Evolutionary conservation across 2,329 filamentous ascomycete species (phyloP).

Genomic region (Aspergillus tubingensis): DNA sequence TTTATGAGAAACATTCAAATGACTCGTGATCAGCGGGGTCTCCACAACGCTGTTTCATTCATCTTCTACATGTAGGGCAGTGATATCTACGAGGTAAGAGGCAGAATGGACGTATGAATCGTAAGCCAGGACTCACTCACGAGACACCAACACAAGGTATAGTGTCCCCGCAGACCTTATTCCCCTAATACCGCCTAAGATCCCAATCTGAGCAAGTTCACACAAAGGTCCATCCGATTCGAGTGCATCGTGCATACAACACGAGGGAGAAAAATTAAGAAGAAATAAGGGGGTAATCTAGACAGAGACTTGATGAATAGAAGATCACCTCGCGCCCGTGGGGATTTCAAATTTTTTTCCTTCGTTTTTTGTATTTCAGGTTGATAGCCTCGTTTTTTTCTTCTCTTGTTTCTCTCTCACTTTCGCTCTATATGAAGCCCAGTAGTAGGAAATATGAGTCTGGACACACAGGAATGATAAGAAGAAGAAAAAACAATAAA

Average conservation of each 20-base stretch:
- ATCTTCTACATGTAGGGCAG: background rate
- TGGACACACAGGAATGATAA: conserved; percentile 19
- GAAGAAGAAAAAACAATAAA: conserved; percentile 13
- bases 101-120: background rate
- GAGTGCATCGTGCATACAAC: background rate
- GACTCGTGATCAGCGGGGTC: background rate
- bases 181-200: background rate
- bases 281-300: background rate
- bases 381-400: conserved; percentile 20
- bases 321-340: conserved; percentile 22
- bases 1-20: background rate
- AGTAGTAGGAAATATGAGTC: background rate
- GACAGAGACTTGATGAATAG: background rate
- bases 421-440: conserved; percentile 18
- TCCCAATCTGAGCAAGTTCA: background rate
- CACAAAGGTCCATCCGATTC: background rate
- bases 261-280: too few relatives aligned
- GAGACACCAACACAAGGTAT: background rate
- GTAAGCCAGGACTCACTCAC: background rate
- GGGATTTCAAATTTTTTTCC: conserved; percentile 33
- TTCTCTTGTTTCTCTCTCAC: conserved; percentile 23
- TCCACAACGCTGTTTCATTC: background rate
- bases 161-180: background rate
- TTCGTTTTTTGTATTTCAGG: conserved; percentile 24
- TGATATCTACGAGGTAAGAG: background rate